Conservation (phyloP, 176 grass and related monocot genomes). For the Rhynchospora breviuscula region DNA sequence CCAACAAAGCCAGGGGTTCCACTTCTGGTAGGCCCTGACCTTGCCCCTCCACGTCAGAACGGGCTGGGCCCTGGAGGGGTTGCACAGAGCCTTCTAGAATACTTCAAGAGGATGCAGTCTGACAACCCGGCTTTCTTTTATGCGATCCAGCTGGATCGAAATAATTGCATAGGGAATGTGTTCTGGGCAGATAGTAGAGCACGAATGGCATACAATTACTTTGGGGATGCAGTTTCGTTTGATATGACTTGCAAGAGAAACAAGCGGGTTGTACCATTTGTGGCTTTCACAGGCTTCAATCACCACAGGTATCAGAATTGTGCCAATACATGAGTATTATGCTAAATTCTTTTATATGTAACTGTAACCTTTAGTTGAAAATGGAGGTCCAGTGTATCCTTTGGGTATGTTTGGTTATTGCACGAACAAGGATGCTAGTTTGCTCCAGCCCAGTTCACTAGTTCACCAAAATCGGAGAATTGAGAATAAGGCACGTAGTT, state of each 20-base stretch:
- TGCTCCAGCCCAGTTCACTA: too few relatives aligned
- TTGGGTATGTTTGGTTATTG: too few relatives aligned
- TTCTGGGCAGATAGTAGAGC: constrained; percentile 45
- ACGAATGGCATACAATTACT: constrained; percentile 35
- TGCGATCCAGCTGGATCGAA: constrained; percentile 37
- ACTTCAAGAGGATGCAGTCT: constrained; percentile 58
- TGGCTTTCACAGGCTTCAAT: constrained; percentile 49
- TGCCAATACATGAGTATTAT: neutral
- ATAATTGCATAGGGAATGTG: constrained; percentile 45
- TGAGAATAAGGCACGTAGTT: too few relatives aligned
- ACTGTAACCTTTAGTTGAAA: neutral
- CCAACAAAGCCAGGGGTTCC: constrained; percentile 23
- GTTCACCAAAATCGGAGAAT: too few relatives aligned
- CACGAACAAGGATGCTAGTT: too few relatives aligned
- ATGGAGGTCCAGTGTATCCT: neutral
- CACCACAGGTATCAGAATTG: constrained; percentile 40
- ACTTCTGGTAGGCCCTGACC: neutral
- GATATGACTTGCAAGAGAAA: constrained; percentile 60
- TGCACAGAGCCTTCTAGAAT: constrained; percentile 49
- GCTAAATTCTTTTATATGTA: neutral
- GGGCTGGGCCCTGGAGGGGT: constrained; percentile 44
- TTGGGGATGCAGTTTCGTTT: constrained; percentile 40
- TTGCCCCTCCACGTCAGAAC: neutral
- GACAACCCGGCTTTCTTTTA: constrained; percentile 55
- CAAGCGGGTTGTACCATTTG: constrained; percentile 33